These are phyloP conservation scores for Fraxinus sp. DNA, from an alignment of 305 asterid species.

Conservation along the genomic window DNA sequence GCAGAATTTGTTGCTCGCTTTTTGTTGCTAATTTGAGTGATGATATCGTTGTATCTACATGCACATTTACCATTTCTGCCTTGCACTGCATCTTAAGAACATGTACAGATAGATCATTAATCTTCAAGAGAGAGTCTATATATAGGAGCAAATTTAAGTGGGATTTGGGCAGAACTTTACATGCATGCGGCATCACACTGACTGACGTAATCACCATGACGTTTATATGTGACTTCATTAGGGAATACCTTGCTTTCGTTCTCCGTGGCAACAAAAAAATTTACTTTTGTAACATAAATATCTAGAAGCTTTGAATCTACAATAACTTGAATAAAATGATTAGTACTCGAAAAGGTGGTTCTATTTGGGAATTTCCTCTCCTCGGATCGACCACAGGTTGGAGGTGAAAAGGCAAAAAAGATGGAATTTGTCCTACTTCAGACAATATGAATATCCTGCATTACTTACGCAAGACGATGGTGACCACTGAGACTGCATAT, in stretches of 20 bases:
- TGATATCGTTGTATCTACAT: neutral
- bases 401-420: neutral
- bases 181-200: neutral
- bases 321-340: neutral
- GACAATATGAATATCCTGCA: constrained; percentile 19
- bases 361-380: constrained; percentile 1
- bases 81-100: neutral
- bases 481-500: neutral
- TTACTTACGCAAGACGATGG: neutral
- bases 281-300: neutral
- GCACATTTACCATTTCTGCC: neutral
- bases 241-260: neutral
- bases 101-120: neutral
- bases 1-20: constrained; percentile 2
- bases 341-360: neutral
- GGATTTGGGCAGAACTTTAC: neutral
- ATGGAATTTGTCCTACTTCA: constrained; percentile 19
- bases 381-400: neutral
- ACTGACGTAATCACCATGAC: neutral
- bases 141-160: neutral
- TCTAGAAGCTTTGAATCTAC: neutral
- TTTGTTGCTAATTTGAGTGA: neutral
- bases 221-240: neutral
- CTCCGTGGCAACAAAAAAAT: neutral
- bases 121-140: neutral